A percentile compares a stretch with the other conserved stretches of the same genome.
These are phyloP conservation scores for Cladophialophora immunda DNA, from an alignment of 2,329 filamentous ascomycete genomes.

Conservation along the genomic window DNA sequence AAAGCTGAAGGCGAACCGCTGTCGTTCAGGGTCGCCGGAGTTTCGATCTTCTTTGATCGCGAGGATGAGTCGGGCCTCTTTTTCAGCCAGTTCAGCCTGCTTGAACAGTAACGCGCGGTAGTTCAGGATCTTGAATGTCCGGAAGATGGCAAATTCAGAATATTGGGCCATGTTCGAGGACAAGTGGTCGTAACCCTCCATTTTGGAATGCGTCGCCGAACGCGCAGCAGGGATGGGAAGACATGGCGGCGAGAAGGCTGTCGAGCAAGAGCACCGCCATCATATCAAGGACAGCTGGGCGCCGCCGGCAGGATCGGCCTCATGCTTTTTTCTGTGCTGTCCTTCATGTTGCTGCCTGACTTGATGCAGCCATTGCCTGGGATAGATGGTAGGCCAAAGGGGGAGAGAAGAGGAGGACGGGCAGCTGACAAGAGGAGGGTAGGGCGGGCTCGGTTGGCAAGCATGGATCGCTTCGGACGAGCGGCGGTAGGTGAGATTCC, in stretches of 20 bases:
- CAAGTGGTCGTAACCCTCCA: constrained; percentile 33
- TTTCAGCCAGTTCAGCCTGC: constrained; percentile 29
- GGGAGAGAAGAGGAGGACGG: not conserved
- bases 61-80: constrained; percentile 18
- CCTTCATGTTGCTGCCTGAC: constrained; percentile 3
- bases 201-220: not conserved
- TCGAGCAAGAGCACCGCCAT: not conserved
- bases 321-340: not conserved
- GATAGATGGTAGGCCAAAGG: not conserved
- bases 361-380: not conserved
- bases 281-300: not conserved
- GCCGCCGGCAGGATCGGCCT: not conserved
- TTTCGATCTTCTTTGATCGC: constrained; percentile 1
- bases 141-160: constrained; percentile 30
- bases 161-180: constrained; percentile 23
- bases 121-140: constrained; percentile 29
- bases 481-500: not conserved
- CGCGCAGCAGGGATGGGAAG: not conserved
- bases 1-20: constrained; percentile 12
- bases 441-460: not conserved
- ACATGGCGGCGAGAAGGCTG: not conserved
- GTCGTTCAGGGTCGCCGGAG: constrained; percentile 2
- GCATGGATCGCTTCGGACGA: not conserved
- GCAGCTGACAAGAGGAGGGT: not conserved
- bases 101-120: constrained; percentile 28